Evolutionary conservation across 1,284 basidiomycete genomes (phyloP).

Genomic region (Puccinia coronata): DNA sequence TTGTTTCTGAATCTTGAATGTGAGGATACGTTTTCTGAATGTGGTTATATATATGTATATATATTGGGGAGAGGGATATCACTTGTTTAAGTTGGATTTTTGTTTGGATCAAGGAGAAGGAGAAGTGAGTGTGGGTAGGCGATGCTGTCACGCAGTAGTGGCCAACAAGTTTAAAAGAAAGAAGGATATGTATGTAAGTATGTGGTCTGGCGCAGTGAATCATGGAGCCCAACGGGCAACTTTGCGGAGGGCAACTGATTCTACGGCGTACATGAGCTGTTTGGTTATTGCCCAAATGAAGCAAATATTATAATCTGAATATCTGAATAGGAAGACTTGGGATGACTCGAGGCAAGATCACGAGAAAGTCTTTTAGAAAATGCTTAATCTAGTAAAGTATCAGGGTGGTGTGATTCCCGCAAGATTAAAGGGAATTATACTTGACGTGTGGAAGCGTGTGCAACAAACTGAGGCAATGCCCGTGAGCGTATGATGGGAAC

Average conservation of each 20-base stretch:
- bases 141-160: not conserved
- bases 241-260: not conserved
- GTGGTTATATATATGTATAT: too few species aligned
- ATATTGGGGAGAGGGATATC: too few species aligned
- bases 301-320: not conserved
- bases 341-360: slow-evolving; percentile 2
- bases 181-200: not conserved
- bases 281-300: slow-evolving; percentile 7
- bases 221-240: slow-evolving; percentile 17
- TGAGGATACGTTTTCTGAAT: too few species aligned
- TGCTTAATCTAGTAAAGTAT: slow-evolving; percentile 25
- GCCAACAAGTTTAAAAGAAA: slow-evolving; percentile 23
- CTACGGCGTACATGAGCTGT: slow-evolving; percentile 14
- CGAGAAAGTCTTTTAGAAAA: not conserved
- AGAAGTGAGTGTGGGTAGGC: slow-evolving; percentile 18
- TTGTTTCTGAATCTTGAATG: not conserved
- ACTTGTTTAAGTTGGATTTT: not conserved
- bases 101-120: not conserved
- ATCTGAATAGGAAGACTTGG: not conserved
- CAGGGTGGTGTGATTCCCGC: not conserved
- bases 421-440: slow-evolving; percentile 2
- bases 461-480: slow-evolving; percentile 2
- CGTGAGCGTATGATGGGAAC: not conserved
- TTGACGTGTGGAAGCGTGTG: not conserved
- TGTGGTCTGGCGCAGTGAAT: not conserved